Base-by-base conservation (phyloP, 1,284 basidiomycete species). In the Boletus sp. region DNA sequence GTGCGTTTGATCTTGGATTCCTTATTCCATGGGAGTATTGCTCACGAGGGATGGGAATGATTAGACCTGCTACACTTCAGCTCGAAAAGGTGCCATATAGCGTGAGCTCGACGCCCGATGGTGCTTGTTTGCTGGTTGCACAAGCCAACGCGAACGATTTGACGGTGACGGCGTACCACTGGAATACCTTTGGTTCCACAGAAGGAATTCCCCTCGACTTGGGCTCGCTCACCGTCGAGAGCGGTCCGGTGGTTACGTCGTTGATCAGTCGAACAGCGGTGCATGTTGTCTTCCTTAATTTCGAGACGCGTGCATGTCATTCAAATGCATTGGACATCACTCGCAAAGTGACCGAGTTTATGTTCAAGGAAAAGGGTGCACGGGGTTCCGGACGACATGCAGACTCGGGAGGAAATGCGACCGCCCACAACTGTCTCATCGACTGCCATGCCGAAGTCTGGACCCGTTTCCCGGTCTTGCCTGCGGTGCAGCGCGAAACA, bases 381-480 rank as follows among this genome's bases (percentile, higher is more conserved):
- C 55, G 49, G 2, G 27, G 43, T 0, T 48, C 56, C 19, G 49
- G 44, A 2, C 53, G 54, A 5, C 51, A 64, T 56, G 50, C 51
- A n/a, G 35, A 41, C 0, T 14, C 32, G 1, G 44, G 27, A 1
- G 32, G 17, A 26, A 41, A 20, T 10, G 44, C 23, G 2, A 38
- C 45, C 0, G 49, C 57, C 4, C 72, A 79, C 52, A 82, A 82
- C 44, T 73, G 67, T 39, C 62, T 83, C 8, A 61, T 83, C 7
- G 77, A 81, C 48, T 81, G 78, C 44, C 74, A 80, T 47, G 57
- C 70, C 0, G 80, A 83, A n/a, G 74, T 81, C 36, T 83, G 81
- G 81, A 77, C 73, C 3, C 75, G 80, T 3, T 83, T 80, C 56
- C 81, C 82, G 0, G 80, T 83, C 8, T 55, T 78, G 0, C 69